Evolutionary conservation across 176 grass and related monocot genomes (phyloP).

Genomic region (Zoysia japonica): DNA sequence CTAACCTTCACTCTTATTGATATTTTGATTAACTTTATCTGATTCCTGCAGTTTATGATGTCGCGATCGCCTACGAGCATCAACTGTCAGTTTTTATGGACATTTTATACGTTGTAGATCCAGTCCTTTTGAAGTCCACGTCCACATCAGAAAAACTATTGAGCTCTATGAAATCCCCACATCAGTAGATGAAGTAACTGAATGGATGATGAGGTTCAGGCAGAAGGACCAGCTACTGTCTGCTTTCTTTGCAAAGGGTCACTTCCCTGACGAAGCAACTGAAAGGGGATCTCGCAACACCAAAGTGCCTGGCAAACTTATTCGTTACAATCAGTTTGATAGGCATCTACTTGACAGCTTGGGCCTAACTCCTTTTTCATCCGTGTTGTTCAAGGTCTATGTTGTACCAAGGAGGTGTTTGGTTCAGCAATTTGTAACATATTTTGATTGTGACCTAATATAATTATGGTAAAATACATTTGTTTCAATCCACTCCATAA

Average conservation of each 20-base stretch:
- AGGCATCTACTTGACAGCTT: conserved; percentile 28
- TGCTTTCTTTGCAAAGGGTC: conserved; percentile 52
- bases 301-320: conserved; percentile 56
- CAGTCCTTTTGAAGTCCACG: conserved; percentile 78
- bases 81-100: conserved; percentile 73
- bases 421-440: too few species aligned
- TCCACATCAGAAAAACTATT: conserved; percentile 61
- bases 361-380: conserved; percentile 64
- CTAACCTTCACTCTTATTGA: background rate
- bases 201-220: conserved; percentile 81
- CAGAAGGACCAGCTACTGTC: conserved; percentile 82
- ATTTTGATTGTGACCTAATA: too few species aligned
- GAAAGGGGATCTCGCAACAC: conserved; percentile 76
- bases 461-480: too few species aligned
- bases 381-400: conserved; percentile 80
- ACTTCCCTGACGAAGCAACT: conserved; percentile 70
- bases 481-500: too few species aligned
- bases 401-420: conserved; percentile 10
- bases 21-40: conserved; percentile 26
- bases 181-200: conserved; percentile 57
- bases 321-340: conserved; percentile 46
- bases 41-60: conserved; percentile 71
- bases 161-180: conserved; percentile 53
- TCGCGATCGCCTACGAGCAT: conserved; percentile 86
- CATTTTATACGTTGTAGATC: conserved; percentile 69